These are phyloP conservation scores for Flaveria robusta DNA, from an alignment of 129 eudicot genomes.

Conservation along the genomic window DNA sequence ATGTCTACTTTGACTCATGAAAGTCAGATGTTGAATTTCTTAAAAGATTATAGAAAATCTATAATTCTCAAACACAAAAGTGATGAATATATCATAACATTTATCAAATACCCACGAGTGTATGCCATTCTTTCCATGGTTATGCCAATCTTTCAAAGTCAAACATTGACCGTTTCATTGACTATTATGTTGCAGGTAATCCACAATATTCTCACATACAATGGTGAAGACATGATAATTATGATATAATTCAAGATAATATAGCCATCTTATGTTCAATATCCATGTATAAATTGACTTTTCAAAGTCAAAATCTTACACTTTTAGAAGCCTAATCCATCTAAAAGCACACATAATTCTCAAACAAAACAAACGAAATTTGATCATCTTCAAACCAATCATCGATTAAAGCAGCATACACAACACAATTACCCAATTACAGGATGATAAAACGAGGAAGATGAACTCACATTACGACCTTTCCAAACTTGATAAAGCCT, in stretches of 20 bases:
- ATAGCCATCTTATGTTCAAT: not conserved
- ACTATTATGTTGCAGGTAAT: no score
- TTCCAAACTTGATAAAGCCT: slow-evolving; percentile 88
- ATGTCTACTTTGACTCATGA: slow-evolving; percentile 15
- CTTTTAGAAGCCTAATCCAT: not conserved
- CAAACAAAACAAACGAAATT: slow-evolving; percentile 5
- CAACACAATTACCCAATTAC: not conserved
- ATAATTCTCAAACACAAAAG: not conserved
- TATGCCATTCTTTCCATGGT: no score
- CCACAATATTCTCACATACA: not conserved
- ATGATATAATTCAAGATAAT: not conserved
- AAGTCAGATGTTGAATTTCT: slow-evolving; percentile 22
- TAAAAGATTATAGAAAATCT: not conserved
- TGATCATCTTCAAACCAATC: not conserved
- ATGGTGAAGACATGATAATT: not conserved
- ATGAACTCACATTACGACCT: slow-evolving; percentile 73
- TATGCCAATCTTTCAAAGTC: not conserved
- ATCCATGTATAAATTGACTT: no score
- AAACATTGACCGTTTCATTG: not conserved
- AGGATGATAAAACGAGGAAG: not conserved
- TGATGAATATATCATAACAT: not conserved
- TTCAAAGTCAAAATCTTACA: slow-evolving; percentile 10
- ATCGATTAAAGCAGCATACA: not conserved
- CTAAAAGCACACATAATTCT: not conserved
- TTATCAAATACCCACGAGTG: no score